Conservation (phyloP, 805 yeast species). For the Yarrowia sp. region DNA sequence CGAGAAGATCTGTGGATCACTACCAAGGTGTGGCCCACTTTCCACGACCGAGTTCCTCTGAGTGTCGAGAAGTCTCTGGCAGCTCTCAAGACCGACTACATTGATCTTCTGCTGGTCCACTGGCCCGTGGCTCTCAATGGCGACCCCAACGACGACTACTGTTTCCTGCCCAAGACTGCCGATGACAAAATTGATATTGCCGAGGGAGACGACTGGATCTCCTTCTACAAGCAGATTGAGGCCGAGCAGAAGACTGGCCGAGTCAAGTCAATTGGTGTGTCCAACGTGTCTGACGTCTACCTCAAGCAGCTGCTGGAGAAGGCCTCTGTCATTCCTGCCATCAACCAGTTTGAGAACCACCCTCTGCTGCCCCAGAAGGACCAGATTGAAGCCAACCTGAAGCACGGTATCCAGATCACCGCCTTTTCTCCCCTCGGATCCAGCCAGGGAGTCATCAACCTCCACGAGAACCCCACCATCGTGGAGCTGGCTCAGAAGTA, state of each 20-base stretch:
- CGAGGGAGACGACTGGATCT: slow-evolving; percentile 41
- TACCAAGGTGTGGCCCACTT: slow-evolving; percentile 74
- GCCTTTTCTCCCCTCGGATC: slow-evolving; percentile 75
- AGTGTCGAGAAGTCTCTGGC: slow-evolving; percentile 60
- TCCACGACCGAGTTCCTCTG: slow-evolving; percentile 68
- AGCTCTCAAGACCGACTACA: slow-evolving; percentile 58
- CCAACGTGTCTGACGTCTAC: slow-evolving; percentile 66
- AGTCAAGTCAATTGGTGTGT: slow-evolving; percentile 65
- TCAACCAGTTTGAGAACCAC: slow-evolving; percentile 82
- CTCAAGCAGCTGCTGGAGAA: slow-evolving; percentile 58
- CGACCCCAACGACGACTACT: slow-evolving; percentile 2
- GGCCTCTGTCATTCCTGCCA: slow-evolving; percentile 65
- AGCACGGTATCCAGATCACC: slow-evolving; percentile 65
- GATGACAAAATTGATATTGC: background rate
- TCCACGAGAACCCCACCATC: slow-evolving; percentile 58
- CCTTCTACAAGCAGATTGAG: slow-evolving; percentile 53
- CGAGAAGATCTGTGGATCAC: slow-evolving; percentile 62
- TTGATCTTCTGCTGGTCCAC: slow-evolving; percentile 73
- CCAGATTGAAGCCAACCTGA: slow-evolving; percentile 65
- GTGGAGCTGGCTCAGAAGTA: slow-evolving; percentile 65
- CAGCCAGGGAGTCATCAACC: background rate
- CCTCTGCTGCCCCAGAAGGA: slow-evolving; percentile 80
- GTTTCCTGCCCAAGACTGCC: background rate
- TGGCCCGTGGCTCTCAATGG: slow-evolving; percentile 51
- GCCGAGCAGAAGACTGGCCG: slow-evolving; percentile 59